Evolutionary conservation across 495 filamentous ascomycete genomes (phyloP).

Genomic region (Aspergillus cavernicola): DNA sequence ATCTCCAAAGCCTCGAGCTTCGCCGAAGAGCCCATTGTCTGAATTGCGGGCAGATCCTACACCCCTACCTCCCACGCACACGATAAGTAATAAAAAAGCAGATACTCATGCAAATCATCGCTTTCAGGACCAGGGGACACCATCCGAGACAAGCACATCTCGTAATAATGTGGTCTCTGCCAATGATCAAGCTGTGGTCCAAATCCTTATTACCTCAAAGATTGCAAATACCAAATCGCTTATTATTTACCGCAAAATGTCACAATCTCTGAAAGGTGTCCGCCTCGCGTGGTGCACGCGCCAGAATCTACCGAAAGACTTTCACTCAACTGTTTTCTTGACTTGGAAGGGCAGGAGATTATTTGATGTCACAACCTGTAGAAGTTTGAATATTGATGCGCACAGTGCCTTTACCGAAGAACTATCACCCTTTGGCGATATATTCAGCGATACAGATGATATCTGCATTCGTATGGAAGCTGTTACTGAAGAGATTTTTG

Average conservation of each 20-base stretch:
- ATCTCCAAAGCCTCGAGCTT: neutral
- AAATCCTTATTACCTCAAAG: conserved; percentile 69
- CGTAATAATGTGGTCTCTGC: neutral
- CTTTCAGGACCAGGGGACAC: neutral
- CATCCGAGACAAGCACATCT: neutral
- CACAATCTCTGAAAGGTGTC: conserved; percentile 62
- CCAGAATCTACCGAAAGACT: conserved; percentile 48
- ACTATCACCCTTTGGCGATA: conserved; percentile 33
- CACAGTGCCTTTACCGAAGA: conserved; percentile 26
- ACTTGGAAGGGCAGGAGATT: conserved; percentile 75
- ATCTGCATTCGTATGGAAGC: conserved; percentile 64
- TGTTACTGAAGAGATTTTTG: conserved; percentile 54
- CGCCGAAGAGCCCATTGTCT: neutral
- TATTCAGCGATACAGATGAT: conserved; percentile 18
- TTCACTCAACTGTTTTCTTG: conserved; percentile 58
- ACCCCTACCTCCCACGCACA: neutral
- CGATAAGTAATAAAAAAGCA: neutral
- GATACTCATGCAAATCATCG: neutral
- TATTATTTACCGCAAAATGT: conserved; percentile 63
- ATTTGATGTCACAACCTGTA: conserved; percentile 69
- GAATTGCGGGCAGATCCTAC: neutral
- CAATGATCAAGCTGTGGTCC: conserved; percentile 47
- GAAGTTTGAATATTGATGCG: conserved; percentile 55
- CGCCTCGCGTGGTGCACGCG: conserved; percentile 63
- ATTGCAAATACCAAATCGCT: conserved; percentile 59